A percentile compares a stretch with the other conserved stretches of the same genome.
Conservation (phyloP, 768 basidiomycete species). For the Dentipellis sp. region DNA sequence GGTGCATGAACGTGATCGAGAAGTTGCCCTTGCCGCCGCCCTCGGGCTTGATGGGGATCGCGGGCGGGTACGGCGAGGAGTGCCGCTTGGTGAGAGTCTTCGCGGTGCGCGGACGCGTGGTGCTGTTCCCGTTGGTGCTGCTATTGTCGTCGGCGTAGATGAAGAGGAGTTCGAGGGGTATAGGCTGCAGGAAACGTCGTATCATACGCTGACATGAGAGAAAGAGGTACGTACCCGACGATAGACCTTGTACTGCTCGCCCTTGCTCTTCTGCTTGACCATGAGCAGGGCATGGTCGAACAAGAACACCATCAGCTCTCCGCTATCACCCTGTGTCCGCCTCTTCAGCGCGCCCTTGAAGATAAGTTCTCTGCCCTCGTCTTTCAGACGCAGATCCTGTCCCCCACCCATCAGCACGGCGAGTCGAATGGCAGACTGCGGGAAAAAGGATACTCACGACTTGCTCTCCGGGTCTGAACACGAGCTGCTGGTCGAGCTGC, state of each 20-base stretch:
- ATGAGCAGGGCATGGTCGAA: slow-evolving; percentile 96
- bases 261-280: slow-evolving; percentile 88
- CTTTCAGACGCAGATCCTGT: slow-evolving; percentile 77
- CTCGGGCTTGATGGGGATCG: slow-evolving; percentile 35
- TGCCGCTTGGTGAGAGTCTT: slow-evolving; percentile 30
- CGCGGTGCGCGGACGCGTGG: slow-evolving; percentile 18
- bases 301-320: slow-evolving; percentile 87
- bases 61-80: slow-evolving; percentile 32
- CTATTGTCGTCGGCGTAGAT: slow-evolving; percentile 72
- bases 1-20: slow-evolving; percentile 87
- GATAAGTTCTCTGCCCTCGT: slow-evolving; percentile 85
- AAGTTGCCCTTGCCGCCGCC: slow-evolving; percentile 74
- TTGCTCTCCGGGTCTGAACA: slow-evolving; percentile 84
- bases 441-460: slow-evolving; percentile 46
- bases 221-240: slow-evolving; percentile 56
- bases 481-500: slow-evolving; percentile 86
- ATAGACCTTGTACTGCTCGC: slow-evolving; percentile 89
- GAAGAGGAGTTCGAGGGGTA: slow-evolving; percentile 87
- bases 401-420: not conserved
- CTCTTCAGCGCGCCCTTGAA: slow-evolving; percentile 88
- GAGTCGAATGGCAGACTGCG: not conserved
- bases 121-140: slow-evolving; percentile 18
- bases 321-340: slow-evolving; percentile 65
- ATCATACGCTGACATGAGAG: not conserved
- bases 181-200: slow-evolving; percentile 49